Evolutionary conservation across 1,284 basidiomycete genomes (phyloP).

Genomic region (Pterulicium gracile): DNA sequence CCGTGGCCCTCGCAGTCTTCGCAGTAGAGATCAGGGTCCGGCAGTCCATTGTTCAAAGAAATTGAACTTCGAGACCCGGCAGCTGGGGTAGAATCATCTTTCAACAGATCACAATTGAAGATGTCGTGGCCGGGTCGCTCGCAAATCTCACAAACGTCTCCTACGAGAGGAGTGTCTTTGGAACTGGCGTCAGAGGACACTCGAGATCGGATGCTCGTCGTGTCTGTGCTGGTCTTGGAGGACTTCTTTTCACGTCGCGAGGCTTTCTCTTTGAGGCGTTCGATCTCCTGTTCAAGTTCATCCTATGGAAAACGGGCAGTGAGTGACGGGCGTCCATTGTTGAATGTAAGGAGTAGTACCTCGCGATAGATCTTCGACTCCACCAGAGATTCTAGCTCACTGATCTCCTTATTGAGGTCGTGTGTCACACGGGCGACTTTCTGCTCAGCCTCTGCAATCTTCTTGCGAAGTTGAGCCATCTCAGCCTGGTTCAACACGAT

Average conservation of each 20-base stretch:
- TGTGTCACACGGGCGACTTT: slow-evolving; percentile 61
- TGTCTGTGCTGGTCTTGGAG: slow-evolving; percentile 30
- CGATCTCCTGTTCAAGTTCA: slow-evolving; percentile 81
- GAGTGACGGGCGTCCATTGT: too few species aligned
- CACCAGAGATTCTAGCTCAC: slow-evolving; percentile 79
- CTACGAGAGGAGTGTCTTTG: slow-evolving; percentile 16
- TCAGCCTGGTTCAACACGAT: slow-evolving; percentile 32
- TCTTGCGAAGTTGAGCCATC: slow-evolving; percentile 60
- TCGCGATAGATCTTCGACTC: slow-evolving; percentile 94
- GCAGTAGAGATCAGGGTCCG: slow-evolving; percentile 39
- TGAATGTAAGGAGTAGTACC: slow-evolving; percentile 20
- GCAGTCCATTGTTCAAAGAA: slow-evolving; percentile 11
- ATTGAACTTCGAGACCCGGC: neutral
- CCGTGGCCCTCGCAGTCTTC: slow-evolving; percentile 71
- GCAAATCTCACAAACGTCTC: slow-evolving; percentile 70
- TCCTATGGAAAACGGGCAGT: slow-evolving; percentile 34
- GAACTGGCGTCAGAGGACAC: slow-evolving; percentile 16
- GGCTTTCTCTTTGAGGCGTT: slow-evolving; percentile 62
- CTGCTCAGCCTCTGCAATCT: slow-evolving; percentile 56
- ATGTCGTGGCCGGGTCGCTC: slow-evolving; percentile 76
- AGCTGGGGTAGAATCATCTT: slow-evolving; percentile 18
- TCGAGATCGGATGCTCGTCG: slow-evolving; percentile 12
- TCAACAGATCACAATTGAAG: slow-evolving; percentile 60
- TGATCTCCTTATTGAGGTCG: slow-evolving; percentile 82
- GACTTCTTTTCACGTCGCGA: slow-evolving; percentile 44